Percentiles rank a stretch among this genome's conserved stretches.
These are phyloP conservation scores for Scedosporium apiospermum DNA, from an alignment of 2,329 filamentous ascomycete genomes.

Conservation along the genomic window DNA sequence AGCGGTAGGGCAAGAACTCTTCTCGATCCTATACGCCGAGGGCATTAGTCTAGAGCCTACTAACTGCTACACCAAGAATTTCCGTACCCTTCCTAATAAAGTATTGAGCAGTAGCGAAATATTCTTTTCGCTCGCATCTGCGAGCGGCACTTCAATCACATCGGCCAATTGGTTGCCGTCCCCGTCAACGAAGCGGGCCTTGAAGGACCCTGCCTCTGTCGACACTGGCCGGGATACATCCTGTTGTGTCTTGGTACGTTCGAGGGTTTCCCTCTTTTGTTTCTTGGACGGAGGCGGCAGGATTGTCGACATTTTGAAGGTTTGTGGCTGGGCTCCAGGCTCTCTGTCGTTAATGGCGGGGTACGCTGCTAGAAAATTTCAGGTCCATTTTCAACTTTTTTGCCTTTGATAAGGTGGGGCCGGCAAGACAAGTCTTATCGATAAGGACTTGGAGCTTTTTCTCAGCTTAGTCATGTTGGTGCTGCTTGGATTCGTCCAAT, in stretches of 20 bases:
- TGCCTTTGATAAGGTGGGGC: background rate
- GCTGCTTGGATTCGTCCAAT: too few species aligned
- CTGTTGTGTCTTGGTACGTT: constrained; percentile 64
- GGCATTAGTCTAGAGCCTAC: background rate
- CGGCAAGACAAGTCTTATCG: background rate
- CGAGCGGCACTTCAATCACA: constrained; percentile 65
- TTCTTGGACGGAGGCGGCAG: constrained; percentile 81
- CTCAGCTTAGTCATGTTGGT: background rate
- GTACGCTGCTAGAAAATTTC: background rate
- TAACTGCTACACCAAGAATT: constrained; percentile 7
- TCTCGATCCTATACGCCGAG: constrained; percentile 33
- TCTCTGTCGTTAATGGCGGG: background rate
- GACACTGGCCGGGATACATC: constrained; percentile 61
- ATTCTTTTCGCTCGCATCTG: constrained; percentile 81
- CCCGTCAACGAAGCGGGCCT: constrained; percentile 81
- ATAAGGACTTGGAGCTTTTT: background rate
- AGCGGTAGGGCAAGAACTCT: constrained; percentile 52
- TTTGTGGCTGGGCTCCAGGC: background rate
- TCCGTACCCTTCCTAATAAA: constrained; percentile 60
- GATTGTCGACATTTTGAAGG: constrained; percentile 60
- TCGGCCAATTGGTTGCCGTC: constrained; percentile 63
- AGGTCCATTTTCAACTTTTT: background rate
- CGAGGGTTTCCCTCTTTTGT: constrained; percentile 66
- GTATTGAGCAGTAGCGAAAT: constrained; percentile 81
- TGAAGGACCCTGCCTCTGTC: constrained; percentile 63